phyloP scores from a whole-genome alignment of 345 rosid species.

The Ceriops decandra region DNA sequence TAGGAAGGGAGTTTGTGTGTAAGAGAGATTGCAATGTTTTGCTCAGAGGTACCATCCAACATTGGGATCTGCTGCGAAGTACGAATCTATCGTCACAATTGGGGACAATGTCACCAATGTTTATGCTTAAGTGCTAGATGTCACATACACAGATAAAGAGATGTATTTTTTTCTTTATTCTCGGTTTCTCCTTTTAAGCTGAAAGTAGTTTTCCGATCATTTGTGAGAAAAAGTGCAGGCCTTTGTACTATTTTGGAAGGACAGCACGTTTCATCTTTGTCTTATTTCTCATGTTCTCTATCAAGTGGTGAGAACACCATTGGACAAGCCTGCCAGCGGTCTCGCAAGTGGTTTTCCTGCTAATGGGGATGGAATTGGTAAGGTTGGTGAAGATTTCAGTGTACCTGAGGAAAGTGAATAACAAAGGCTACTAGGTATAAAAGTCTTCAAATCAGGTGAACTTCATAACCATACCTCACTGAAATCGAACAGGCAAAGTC shows the following conservation, averaged over 20 bases:
- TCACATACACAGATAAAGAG: not conserved
- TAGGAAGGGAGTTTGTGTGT: too few species aligned
- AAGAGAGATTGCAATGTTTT: not conserved
- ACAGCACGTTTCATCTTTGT: too few species aligned
- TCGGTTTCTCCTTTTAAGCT: too few species aligned
- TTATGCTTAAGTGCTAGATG: not conserved
- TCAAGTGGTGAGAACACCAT: not conserved
- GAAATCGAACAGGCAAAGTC: constrained; percentile 34
- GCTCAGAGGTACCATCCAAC: not conserved
- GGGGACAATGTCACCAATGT: not conserved
- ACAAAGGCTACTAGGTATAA: constrained; percentile 11
- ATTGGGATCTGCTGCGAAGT: not conserved
- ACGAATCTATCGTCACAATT: too few species aligned
- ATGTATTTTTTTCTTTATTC: too few species aligned
- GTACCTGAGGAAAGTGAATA: constrained; percentile 34
- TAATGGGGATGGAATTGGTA: constrained; percentile 17
- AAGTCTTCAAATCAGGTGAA: constrained; percentile 38
- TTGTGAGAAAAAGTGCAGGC: too few species aligned
- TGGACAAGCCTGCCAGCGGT: constrained; percentile 43
- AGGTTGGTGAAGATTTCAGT: constrained; percentile 28
- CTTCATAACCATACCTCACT: constrained; percentile 36
- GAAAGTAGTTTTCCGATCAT: too few species aligned
- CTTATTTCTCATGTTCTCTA: too few species aligned
- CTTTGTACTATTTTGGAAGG: too few species aligned
- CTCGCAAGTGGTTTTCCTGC: constrained; percentile 23